Conservation (phyloP, 1,284 basidiomycete species). For the Trichosporon coremiiforme region DNA sequence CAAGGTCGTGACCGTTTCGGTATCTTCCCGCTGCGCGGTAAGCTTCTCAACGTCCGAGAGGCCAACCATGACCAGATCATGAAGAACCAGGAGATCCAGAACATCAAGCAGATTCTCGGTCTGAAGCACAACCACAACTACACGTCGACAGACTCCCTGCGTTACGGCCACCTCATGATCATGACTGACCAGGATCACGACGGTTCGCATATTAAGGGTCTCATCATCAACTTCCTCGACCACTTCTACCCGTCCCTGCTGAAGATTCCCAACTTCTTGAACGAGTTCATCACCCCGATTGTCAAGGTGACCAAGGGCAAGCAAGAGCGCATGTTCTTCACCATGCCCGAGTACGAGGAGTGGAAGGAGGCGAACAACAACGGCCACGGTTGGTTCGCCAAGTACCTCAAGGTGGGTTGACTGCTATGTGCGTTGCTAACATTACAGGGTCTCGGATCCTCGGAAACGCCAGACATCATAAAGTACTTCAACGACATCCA, state of each 20-base stretch:
- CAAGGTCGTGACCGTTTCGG: slow-evolving; percentile 91
- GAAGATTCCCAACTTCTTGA: slow-evolving; percentile 87
- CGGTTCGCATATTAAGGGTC: slow-evolving; percentile 98
- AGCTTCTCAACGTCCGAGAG: slow-evolving; percentile 96
- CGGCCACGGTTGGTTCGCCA: slow-evolving; percentile 82
- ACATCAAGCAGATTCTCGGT: slow-evolving; percentile 98
- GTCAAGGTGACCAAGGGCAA: slow-evolving; percentile 87
- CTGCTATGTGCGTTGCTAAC: background rate
- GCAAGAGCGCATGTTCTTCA: slow-evolving; percentile 87
- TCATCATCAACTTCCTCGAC: slow-evolving; percentile 97
- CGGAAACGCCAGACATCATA: slow-evolving; percentile 81
- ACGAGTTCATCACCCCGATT: slow-evolving; percentile 99
- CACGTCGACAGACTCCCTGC: slow-evolving; percentile 67
- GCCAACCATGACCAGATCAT: slow-evolving; percentile 94
- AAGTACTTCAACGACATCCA: slow-evolving; percentile 91
- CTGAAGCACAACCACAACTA: slow-evolving; percentile 94
- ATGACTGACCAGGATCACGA: slow-evolving; percentile 99
- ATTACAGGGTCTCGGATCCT: slow-evolving; percentile 89
- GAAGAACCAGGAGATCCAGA: slow-evolving; percentile 97
- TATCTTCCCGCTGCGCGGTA: slow-evolving; percentile 96
- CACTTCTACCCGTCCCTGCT: slow-evolving; percentile 95
- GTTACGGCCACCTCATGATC: slow-evolving; percentile 97
- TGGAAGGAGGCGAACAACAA: slow-evolving; percentile 84
- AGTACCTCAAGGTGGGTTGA: slow-evolving; percentile 87
- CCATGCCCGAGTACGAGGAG: slow-evolving; percentile 92